These are phyloP conservation scores for Hyaloperonospora brassicae DNA, from an alignment of 352 stramenopile species.

Conservation along the genomic window DNA sequence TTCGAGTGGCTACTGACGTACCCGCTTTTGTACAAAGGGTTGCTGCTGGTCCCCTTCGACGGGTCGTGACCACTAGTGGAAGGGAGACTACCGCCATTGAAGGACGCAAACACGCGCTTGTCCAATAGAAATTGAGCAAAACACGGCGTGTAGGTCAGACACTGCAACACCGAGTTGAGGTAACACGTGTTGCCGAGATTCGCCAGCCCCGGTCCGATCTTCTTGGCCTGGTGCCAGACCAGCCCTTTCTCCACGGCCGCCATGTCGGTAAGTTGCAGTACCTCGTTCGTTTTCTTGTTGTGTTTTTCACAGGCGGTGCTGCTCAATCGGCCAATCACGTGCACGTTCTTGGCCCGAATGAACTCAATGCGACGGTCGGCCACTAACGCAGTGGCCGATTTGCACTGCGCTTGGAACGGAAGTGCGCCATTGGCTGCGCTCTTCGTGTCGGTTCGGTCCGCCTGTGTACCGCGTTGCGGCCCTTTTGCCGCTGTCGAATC, in stretches of 20 bases:
- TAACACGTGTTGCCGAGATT: conserved; percentile 95
- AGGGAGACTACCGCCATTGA: conserved; percentile 15
- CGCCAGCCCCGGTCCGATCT: conserved; percentile 72
- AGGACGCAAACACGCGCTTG: conserved; percentile 38
- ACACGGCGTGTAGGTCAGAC: conserved; percentile 67
- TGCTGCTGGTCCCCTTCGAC: conserved; percentile 18
- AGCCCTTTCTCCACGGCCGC: conserved; percentile 48
- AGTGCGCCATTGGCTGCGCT: conserved; percentile 13
- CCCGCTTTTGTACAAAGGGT: conserved; percentile 20
- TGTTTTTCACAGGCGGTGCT: conserved; percentile 15
- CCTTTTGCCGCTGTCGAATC: conserved; percentile 10
- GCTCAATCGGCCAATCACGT: conserved; percentile 34
- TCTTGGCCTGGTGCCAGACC: conserved; percentile 52
- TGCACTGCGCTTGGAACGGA: conserved; percentile 51
- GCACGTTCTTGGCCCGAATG: conserved; percentile 50
- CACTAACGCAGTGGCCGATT: conserved; percentile 67
- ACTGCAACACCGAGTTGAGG: conserved; percentile 91
- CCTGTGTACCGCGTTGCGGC: background rate
- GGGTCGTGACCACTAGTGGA: conserved; percentile 16
- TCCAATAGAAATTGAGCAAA: conserved; percentile 86
- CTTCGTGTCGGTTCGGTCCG: conserved; percentile 13
- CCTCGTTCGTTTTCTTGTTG: conserved; percentile 21
- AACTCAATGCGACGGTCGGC: conserved; percentile 82
- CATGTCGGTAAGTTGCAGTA: conserved; percentile 35
- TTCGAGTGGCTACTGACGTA: conserved; percentile 15